These are phyloP conservation scores for Medicago arabica DNA, from an alignment of 306 rosid species.

Conservation along the genomic window DNA sequence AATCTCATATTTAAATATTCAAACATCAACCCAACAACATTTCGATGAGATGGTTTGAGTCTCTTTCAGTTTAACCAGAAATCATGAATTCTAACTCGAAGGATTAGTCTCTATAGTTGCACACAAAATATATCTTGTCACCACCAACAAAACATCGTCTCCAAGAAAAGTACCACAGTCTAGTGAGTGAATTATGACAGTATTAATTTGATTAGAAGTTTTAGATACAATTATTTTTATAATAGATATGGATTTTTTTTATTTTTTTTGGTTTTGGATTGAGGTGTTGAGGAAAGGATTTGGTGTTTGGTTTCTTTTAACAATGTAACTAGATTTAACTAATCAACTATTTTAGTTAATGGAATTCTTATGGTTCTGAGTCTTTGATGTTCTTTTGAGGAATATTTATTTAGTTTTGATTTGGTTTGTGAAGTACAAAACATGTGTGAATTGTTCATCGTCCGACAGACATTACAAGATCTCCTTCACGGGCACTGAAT, in stretches of 20 bases:
- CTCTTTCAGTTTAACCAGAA: background rate
- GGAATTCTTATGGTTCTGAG: constrained; percentile 28
- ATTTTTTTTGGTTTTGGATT: constrained; percentile 5
- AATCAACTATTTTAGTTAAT: constrained; percentile 26
- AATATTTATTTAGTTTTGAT: constrained; percentile 15
- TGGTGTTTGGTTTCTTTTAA: constrained; percentile 25
- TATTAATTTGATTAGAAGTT: constrained; percentile 19
- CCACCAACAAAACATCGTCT: background rate
- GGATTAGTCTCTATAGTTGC: too few relatives aligned
- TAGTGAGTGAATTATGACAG: background rate
- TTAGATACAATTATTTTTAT: background rate
- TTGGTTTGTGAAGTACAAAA: constrained; percentile 39
- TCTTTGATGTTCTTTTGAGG: constrained; percentile 37
- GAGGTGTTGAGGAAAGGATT: background rate
- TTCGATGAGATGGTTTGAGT: background rate
- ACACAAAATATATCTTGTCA: too few relatives aligned
- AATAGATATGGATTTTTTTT: background rate
- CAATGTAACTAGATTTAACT: constrained; percentile 16
- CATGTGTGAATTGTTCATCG: constrained; percentile 28
- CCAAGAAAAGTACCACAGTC: constrained; percentile 16
- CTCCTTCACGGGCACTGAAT: constrained; percentile 38
- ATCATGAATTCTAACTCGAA: too few relatives aligned
- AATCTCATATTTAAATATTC: constrained; percentile 47
- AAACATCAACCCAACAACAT: background rate
- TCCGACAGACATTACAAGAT: constrained; percentile 44